phyloP scores from a whole-genome alignment of 2,329 filamentous ascomycete genomes.

The Epichloe elymi region DNA sequence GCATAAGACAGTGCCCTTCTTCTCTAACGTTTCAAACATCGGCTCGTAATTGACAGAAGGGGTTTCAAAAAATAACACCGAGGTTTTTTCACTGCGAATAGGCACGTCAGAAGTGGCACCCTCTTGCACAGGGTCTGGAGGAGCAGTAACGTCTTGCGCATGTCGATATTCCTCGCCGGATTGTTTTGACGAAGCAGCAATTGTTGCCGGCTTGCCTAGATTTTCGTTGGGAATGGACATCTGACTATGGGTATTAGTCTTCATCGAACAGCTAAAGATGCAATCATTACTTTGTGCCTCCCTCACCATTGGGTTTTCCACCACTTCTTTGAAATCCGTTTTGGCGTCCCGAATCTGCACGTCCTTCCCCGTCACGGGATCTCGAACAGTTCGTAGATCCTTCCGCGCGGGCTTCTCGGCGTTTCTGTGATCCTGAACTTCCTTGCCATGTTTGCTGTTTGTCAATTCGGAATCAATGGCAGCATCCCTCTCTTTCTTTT shows the following conservation, averaged over 20 bases:
- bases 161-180: slow-evolving; percentile 68
- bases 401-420: slow-evolving; percentile 23
- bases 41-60: slow-evolving; percentile 82
- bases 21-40: slow-evolving; percentile 67
- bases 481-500: slow-evolving; percentile 65
- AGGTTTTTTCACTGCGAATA: slow-evolving; percentile 86
- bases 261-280: not conserved
- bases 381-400: slow-evolving; percentile 60
- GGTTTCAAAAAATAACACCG: slow-evolving; percentile 89
- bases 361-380: slow-evolving; percentile 77
- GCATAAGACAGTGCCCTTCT: slow-evolving; percentile 58
- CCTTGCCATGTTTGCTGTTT: slow-evolving; percentile 20
- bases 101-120: slow-evolving; percentile 87
- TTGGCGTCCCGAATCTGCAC: slow-evolving; percentile 77
- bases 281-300: not conserved
- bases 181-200: slow-evolving; percentile 59
- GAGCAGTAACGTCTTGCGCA: slow-evolving; percentile 80
- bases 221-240: slow-evolving; percentile 85
- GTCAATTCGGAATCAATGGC: slow-evolving; percentile 49
- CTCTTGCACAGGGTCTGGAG: slow-evolving; percentile 71
- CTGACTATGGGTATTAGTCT: slow-evolving; percentile 22
- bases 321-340: slow-evolving; percentile 52
- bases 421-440: slow-evolving; percentile 30
- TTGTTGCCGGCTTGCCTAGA: slow-evolving; percentile 58
- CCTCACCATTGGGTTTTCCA: slow-evolving; percentile 55